Conservation (phyloP, 345 rosid genomes). For the Barbarea vulgaris region DNA sequence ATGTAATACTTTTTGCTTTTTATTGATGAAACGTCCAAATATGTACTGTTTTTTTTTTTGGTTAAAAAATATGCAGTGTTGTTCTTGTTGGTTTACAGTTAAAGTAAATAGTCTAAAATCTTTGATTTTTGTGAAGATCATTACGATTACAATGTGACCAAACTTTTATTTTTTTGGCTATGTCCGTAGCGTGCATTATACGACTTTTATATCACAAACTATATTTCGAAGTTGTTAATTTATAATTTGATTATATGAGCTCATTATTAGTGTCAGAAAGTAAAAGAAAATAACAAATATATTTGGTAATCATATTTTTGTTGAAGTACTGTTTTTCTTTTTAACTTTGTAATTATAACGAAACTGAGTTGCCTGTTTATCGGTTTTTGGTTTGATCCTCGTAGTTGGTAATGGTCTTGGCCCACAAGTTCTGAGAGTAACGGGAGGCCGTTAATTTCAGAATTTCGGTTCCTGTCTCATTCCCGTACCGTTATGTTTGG, state of each 20-base stretch:
- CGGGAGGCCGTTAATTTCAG: neutral
- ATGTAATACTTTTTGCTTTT: neutral
- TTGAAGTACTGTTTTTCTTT: neutral
- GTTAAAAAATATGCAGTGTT: constrained; percentile 8
- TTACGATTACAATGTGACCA: neutral
- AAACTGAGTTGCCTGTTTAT: neutral
- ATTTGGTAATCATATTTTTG: neutral
- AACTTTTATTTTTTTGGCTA: neutral
- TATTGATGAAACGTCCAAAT: neutral
- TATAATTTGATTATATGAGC: too few relatives aligned
- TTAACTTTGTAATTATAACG: neutral
- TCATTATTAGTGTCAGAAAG: too few relatives aligned
- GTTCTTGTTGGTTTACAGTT: neutral
- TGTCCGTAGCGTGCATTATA: neutral
- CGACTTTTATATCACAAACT: too few relatives aligned
- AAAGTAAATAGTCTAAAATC: neutral
- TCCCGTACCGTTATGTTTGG: neutral
- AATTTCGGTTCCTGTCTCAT: neutral
- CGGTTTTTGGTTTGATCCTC: neutral
- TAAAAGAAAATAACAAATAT: neutral
- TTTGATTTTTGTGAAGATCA: neutral
- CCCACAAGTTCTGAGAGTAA: neutral
- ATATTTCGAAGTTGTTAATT: too few relatives aligned
- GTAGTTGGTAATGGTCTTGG: constrained; percentile 16
- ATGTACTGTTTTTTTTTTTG: neutral